A percentile compares a stretch with the other conserved stretches of the same genome.
phyloP scores from a whole-genome alignment of 2,329 filamentous ascomycete genomes.

The Talaromyces marneffei region DNA sequence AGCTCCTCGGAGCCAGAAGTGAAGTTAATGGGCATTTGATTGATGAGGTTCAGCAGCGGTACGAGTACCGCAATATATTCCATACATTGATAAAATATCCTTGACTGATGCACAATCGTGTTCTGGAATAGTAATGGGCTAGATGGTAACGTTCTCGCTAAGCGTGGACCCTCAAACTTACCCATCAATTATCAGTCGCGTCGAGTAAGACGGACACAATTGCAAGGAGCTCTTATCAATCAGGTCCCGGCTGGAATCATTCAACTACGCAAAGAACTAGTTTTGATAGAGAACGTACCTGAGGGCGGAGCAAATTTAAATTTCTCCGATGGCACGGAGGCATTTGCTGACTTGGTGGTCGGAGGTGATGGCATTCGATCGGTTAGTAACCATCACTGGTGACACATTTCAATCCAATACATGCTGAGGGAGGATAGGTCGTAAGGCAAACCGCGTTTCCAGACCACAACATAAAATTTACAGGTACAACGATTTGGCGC shows the following conservation, averaged over 20 bases:
- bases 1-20: constrained; percentile 41
- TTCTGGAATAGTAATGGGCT: constrained; percentile 26
- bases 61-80: neutral
- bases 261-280: constrained; percentile 43
- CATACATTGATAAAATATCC: neutral
- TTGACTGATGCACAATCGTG: neutral
- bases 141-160: constrained; percentile 24
- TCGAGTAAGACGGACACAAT: constrained; percentile 30
- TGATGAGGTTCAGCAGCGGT: constrained; percentile 28
- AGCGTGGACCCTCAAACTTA: constrained; percentile 12
- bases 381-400: constrained; percentile 22
- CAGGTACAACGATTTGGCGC: constrained; percentile 47
- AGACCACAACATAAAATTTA: constrained; percentile 43
- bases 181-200: constrained; percentile 20
- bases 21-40: constrained; percentile 33
- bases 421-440: constrained; percentile 23
- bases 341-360: constrained; percentile 43
- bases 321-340: constrained; percentile 44
- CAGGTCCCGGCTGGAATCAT: constrained; percentile 43
- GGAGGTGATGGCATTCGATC: constrained; percentile 52
- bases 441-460: constrained; percentile 41
- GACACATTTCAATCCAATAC: neutral
- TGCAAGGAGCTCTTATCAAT: constrained; percentile 47
- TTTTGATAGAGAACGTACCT: constrained; percentile 33
- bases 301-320: constrained; percentile 34